phyloP scores from a whole-genome alignment of 192 early-diverging fungal species.

The Coemansia sp. region DNA sequence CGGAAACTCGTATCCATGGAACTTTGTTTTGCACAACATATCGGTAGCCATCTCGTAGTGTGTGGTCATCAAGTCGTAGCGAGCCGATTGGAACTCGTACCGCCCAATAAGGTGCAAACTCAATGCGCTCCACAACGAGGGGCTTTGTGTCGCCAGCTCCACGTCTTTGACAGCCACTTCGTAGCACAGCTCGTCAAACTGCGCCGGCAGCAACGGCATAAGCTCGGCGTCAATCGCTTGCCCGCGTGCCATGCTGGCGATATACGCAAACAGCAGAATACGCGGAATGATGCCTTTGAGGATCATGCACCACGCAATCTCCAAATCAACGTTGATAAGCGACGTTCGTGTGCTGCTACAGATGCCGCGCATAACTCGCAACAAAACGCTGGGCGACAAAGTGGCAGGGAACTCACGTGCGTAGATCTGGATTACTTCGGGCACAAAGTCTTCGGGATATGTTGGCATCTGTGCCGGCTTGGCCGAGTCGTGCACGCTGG shows the following conservation, averaged over 20 bases:
- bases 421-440: slow-evolving; percentile 39
- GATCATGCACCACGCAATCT: slow-evolving; percentile 53
- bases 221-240: slow-evolving; percentile 36
- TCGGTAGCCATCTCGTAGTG: slow-evolving; percentile 52
- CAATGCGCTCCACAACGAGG: slow-evolving; percentile 46
- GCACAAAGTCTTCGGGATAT: slow-evolving; percentile 35
- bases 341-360: slow-evolving; percentile 47
- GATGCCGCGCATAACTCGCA: slow-evolving; percentile 47
- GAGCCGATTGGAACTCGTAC: slow-evolving; percentile 51
- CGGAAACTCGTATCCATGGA: slow-evolving; percentile 41
- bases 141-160: slow-evolving; percentile 23
- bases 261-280: slow-evolving; percentile 38
- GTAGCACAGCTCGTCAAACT: slow-evolving; percentile 52
- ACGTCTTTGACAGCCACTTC: slow-evolving; percentile 38
- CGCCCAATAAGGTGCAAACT: slow-evolving; percentile 43
- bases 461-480: not conserved
- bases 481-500: not conserved
- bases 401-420: slow-evolving; percentile 41
- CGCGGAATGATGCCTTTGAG: slow-evolving; percentile 49
- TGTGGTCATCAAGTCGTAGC: slow-evolving; percentile 48
- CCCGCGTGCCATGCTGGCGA: slow-evolving; percentile 49
- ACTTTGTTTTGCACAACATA: slow-evolving; percentile 34
- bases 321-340: slow-evolving; percentile 46
- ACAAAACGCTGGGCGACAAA: slow-evolving; percentile 36
- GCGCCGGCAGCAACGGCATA: slow-evolving; percentile 37